Evolutionary conservation across 1,139 yeast genomes (phyloP).

Genomic region (Candida smagusa): DNA sequence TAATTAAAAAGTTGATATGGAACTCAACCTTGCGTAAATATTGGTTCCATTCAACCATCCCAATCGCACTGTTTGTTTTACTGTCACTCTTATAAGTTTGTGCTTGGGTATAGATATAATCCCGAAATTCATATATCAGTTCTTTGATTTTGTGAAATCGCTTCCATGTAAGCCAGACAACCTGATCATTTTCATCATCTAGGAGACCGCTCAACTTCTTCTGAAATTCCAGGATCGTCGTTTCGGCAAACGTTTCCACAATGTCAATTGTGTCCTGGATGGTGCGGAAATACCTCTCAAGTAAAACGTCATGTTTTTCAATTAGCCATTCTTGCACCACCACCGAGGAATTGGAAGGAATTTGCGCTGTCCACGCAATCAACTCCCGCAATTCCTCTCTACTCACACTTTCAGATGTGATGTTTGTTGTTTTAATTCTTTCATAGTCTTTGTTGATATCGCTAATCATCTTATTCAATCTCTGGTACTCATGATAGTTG

Average conservation of each 20-base stretch:
- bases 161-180: slow-evolving; percentile 67
- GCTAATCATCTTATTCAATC: slow-evolving; percentile 42
- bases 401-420: slow-evolving; percentile 31
- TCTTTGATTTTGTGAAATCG: slow-evolving; percentile 59
- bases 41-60: slow-evolving; percentile 47
- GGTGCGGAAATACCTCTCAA: slow-evolving; percentile 38
- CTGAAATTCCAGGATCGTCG: slow-evolving; percentile 54
- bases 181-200: slow-evolving; percentile 28
- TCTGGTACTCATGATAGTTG: slow-evolving; percentile 44
- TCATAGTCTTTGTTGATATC: slow-evolving; percentile 50
- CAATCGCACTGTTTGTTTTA: slow-evolving; percentile 18
- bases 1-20: slow-evolving; percentile 56
- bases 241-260: slow-evolving; percentile 70
- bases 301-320: slow-evolving; percentile 27
- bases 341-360: slow-evolving; percentile 30
- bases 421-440: slow-evolving; percentile 35
- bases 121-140: slow-evolving; percentile 52
- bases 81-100: slow-evolving; percentile 29
- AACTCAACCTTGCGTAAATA: slow-evolving; percentile 56
- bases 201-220: slow-evolving; percentile 30
- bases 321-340: slow-evolving; percentile 34
- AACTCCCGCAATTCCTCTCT: slow-evolving; percentile 59
- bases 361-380: slow-evolving; percentile 37
- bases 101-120: slow-evolving; percentile 48
- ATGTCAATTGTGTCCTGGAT: slow-evolving; percentile 60